Evolutionary conservation across 2,329 filamentous ascomycete species (phyloP).

Genomic region (Aspergillus versicolor): DNA sequence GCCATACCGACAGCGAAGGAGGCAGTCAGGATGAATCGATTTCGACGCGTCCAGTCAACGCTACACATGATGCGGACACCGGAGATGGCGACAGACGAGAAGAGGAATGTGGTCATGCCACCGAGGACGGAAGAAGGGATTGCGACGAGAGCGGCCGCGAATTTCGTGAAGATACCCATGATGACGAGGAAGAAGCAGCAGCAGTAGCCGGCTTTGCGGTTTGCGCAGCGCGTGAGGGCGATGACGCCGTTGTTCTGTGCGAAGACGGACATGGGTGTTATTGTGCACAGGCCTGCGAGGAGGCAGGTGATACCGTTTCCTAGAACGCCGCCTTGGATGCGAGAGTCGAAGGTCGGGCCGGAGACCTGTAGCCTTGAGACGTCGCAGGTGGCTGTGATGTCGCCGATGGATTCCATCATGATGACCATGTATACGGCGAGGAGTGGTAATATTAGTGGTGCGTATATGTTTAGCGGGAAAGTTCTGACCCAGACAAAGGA

Average conservation of each 20-base stretch:
- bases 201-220: slow-evolving; percentile 66
- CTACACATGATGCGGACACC: slow-evolving; percentile 66
- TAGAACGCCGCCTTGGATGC: slow-evolving; percentile 67
- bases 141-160: slow-evolving; percentile 65
- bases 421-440: slow-evolving; percentile 60
- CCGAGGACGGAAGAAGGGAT: slow-evolving; percentile 56
- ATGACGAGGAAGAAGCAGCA: slow-evolving; percentile 65
- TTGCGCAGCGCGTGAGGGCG: slow-evolving; percentile 66
- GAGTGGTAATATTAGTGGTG: slow-evolving; percentile 64
- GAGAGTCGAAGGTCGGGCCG: slow-evolving; percentile 63
- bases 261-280: slow-evolving; percentile 67
- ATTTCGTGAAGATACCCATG: slow-evolving; percentile 71
- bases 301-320: slow-evolving; percentile 67
- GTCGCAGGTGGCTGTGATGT: slow-evolving; percentile 68
- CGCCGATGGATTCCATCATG: slow-evolving; percentile 67
- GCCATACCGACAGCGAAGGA: slow-evolving; percentile 61
- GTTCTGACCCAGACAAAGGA: slow-evolving; percentile 72
- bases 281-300: slow-evolving; percentile 63
- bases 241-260: slow-evolving; percentile 71
- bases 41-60: slow-evolving; percentile 63
- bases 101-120: slow-evolving; percentile 63
- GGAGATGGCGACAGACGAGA: slow-evolving; percentile 63
- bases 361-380: slow-evolving; percentile 65
- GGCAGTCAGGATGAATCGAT: slow-evolving; percentile 65
- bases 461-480: slow-evolving; percentile 65